Percentiles rank a stretch among this genome's conserved stretches.
Conservation (phyloP, 805 yeast genomes). For the Pichia cephalocereana region DNA sequence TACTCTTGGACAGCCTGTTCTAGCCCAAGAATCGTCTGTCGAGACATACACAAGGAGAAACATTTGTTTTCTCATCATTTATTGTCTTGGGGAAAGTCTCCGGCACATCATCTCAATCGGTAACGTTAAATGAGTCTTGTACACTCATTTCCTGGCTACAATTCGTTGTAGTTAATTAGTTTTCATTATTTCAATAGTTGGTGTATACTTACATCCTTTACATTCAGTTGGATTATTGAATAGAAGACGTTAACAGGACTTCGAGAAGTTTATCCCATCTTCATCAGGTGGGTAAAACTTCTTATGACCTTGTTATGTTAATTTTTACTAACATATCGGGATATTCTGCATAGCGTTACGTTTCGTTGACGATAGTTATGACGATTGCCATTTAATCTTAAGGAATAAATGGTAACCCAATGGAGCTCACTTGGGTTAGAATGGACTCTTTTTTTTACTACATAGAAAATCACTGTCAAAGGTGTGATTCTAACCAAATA, state of each 20-base stretch:
- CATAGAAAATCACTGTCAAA: slow-evolving; percentile 15
- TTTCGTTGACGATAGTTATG: slow-evolving; percentile 17
- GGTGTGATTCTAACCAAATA: slow-evolving; percentile 10
- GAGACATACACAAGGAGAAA: slow-evolving; percentile 16
- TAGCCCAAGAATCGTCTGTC: slow-evolving; percentile 18
- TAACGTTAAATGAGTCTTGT: slow-evolving; percentile 13
- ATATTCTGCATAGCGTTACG: slow-evolving; percentile 16
- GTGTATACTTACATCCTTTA: background rate
- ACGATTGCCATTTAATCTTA: slow-evolving; percentile 13
- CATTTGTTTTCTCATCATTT: background rate
- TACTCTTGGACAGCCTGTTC: background rate
- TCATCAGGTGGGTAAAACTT: background rate
- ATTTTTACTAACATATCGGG: background rate
- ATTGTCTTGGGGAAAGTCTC: slow-evolving; percentile 23
- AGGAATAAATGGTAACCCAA: slow-evolving; percentile 15
- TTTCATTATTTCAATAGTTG: background rate
- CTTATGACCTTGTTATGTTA: background rate
- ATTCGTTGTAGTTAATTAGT: background rate
- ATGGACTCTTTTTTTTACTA: slow-evolving; percentile 7
- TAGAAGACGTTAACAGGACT: background rate
- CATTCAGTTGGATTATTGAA: background rate
- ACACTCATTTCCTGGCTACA: background rate
- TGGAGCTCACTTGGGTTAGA: slow-evolving; percentile 20
- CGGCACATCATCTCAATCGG: slow-evolving; percentile 21
- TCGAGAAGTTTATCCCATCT: background rate